These are phyloP conservation scores for Globisporangium rhizosaccharum DNA, from an alignment of 352 stramenopile species.

Conservation along the genomic window DNA sequence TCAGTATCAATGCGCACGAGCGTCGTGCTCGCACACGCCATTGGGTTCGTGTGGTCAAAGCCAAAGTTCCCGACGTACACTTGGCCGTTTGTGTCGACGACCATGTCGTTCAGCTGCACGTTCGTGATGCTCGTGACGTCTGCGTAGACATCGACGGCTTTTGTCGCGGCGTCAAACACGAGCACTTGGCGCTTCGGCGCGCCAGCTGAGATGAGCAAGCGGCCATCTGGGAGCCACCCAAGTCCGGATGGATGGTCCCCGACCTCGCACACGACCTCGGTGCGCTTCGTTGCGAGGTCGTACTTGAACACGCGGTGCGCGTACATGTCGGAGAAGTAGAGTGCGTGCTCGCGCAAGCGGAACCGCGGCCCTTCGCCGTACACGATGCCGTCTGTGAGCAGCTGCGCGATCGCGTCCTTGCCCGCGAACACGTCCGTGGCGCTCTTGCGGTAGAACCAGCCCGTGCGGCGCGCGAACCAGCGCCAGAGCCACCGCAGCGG, in stretches of 20 bases:
- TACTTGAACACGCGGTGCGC: constrained; percentile 54
- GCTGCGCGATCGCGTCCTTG: constrained; percentile 25
- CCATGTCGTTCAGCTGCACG: constrained; percentile 60
- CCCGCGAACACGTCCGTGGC: constrained; percentile 8
- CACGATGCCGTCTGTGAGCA: constrained; percentile 34
- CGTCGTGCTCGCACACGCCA: constrained; percentile 36
- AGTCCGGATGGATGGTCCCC: constrained; percentile 47
- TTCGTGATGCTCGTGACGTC: constrained; percentile 44
- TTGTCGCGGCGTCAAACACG: constrained; percentile 25
- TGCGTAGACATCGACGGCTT: constrained; percentile 34
- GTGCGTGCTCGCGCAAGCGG: constrained; percentile 31
- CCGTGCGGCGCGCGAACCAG: constrained; percentile 23
- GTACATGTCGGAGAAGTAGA: constrained; percentile 72
- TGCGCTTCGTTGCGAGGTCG: constrained; percentile 29
- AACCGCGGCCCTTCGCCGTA: constrained; percentile 63
- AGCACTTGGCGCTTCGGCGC: constrained; percentile 48
- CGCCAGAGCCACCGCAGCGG: constrained; percentile 26
- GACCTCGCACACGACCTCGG: constrained; percentile 37
- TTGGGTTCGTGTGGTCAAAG: constrained; percentile 35
- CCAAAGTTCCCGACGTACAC: constrained; percentile 65
- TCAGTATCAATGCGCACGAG: constrained; percentile 55
- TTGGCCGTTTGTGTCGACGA: constrained; percentile 34
- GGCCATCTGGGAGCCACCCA: constrained; percentile 57
- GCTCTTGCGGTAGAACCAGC: constrained; percentile 9
- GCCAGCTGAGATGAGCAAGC: constrained; percentile 43